Evolutionary conservation across 179 eudicot genomes (phyloP), one percentile per base, ranked within the genome.

Genomic region (Silene noctiflora): DNA sequence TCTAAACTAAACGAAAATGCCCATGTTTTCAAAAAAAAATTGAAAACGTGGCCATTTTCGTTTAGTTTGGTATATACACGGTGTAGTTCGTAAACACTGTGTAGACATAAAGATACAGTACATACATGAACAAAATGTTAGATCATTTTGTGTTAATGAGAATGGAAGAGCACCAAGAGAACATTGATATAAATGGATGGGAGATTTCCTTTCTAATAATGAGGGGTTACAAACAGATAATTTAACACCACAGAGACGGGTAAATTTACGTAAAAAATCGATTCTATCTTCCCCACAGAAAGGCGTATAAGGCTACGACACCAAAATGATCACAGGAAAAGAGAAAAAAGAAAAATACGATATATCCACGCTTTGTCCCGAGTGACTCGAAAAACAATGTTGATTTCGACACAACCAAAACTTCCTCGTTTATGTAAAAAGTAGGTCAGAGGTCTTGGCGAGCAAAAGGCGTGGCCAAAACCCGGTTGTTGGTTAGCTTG

Each of bases 401-500:
- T 9, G 73, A 65, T 63, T 22, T 69, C 39, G 51, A 20, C 77
- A 35, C 72, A 44, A 78, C 72, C 73, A 74, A 75, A 75, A 75
- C 75, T 71, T 70, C 51, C 82, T 75, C 63, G 6, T 77, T 61
- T 61, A 59, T 56, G 64, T 61, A 9, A 55, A 60, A 22, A n/a
- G 31, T 66, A 27, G 33, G 24, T 73, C 20, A n/a, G 59, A 55
- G 59, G 59, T 11, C 51, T 44, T 44, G 51, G 51, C 51, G 51
- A 44, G 51, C 51, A 44, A 44, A 44, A 44, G 51, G 51, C 51
- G 51, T 44, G 81, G 51, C 81, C 48, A 48, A 70, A 75, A 75
- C 71, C 76, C 14, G 67, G 27, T 29, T 24, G 13, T 21, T 55
- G 20, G 72, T 75, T 75, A 82, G 78, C 85, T 85, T 17, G 88